phyloP scores from a whole-genome alignment of 805 yeast genomes.

The Candida mattraensis region DNA sequence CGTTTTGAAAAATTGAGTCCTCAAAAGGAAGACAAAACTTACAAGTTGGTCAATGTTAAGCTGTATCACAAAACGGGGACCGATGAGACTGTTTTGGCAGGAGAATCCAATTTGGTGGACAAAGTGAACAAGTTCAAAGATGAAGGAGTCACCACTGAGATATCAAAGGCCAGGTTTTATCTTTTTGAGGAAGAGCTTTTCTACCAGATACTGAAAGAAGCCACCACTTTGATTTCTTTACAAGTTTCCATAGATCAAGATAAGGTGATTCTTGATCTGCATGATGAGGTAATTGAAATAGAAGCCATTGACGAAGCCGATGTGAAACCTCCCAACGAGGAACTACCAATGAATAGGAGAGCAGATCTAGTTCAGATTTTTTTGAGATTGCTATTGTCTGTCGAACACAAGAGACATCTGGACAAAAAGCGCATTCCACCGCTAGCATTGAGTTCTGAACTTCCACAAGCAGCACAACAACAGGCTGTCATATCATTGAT shows the following conservation, averaged over 20 bases:
- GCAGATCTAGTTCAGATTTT: slow-evolving; percentile 57
- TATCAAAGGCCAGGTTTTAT: slow-evolving; percentile 66
- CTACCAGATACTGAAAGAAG: slow-evolving; percentile 74
- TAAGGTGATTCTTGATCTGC: slow-evolving; percentile 63
- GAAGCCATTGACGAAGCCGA: slow-evolving; percentile 52
- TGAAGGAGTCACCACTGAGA: slow-evolving; percentile 39
- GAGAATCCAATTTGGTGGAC: slow-evolving; percentile 47
- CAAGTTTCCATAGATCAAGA: slow-evolving; percentile 66
- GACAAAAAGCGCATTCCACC: slow-evolving; percentile 46
- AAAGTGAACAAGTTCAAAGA: slow-evolving; percentile 17
- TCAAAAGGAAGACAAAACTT: slow-evolving; percentile 36
- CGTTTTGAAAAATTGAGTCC: slow-evolving; percentile 36
- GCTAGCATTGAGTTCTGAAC: slow-evolving; percentile 41
- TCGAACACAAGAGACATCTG: slow-evolving; percentile 51
- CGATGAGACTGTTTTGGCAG: slow-evolving; percentile 51
- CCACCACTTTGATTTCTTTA: slow-evolving; percentile 63
- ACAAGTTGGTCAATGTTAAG: slow-evolving; percentile 58
- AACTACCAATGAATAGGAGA: slow-evolving; percentile 32
- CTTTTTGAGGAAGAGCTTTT: slow-evolving; percentile 90
- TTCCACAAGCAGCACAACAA: slow-evolving; percentile 8
- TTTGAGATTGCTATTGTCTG: slow-evolving; percentile 60
- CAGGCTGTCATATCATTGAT: slow-evolving; percentile 38
- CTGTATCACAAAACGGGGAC: slow-evolving; percentile 33
- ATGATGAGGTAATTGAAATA: slow-evolving; percentile 68
- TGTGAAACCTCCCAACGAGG: slow-evolving; percentile 23